Evolutionary conservation across 108 stramenopile genomes (phyloP).

Genomic region (Cyclotella choctawhatcheeana): DNA sequence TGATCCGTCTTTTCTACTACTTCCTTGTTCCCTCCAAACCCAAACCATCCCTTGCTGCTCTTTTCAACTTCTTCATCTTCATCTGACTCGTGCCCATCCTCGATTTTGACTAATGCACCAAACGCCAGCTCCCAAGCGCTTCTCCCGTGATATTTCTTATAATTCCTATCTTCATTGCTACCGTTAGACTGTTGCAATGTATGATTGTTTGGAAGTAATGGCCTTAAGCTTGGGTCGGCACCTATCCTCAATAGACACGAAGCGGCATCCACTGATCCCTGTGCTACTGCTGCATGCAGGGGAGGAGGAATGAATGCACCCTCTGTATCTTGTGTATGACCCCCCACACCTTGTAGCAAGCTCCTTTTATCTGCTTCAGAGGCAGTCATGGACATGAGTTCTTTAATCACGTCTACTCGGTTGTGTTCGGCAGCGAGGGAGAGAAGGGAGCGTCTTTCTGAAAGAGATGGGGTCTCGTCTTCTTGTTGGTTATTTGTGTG

Average conservation of each 20-base stretch:
- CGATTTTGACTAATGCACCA: slow-evolving; percentile 40
- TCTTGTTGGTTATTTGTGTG: too few relatives aligned
- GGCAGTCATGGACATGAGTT: slow-evolving; percentile 45
- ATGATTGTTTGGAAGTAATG: slow-evolving; percentile 38
- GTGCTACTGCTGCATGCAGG: slow-evolving; percentile 78
- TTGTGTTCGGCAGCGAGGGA: slow-evolving; percentile 89
- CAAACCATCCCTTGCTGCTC: slow-evolving; percentile 37
- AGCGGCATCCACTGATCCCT: slow-evolving; percentile 76
- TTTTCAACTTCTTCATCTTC: slow-evolving; percentile 23
- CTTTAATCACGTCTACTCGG: slow-evolving; percentile 85
- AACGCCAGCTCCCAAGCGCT: slow-evolving; percentile 89
- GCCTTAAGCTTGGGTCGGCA: slow-evolving; percentile 83
- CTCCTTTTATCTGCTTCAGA: not conserved
- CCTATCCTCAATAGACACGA: slow-evolving; percentile 82
- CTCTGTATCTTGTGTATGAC: not conserved
- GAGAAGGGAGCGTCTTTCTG: slow-evolving; percentile 77
- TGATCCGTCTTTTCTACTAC: not conserved
- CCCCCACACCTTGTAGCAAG: not conserved
- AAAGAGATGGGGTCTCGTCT: slow-evolving; percentile 64
- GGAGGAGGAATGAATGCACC: slow-evolving; percentile 60
- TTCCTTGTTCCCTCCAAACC: slow-evolving; percentile 40
- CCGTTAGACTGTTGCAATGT: not conserved
- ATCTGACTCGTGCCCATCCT: slow-evolving; percentile 10
- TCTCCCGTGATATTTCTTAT: slow-evolving; percentile 60
- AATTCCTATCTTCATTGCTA: slow-evolving; percentile 45